Base-by-base conservation (phyloP, 176 grass and related monocot species). In the Oryza officinalis region DNA sequence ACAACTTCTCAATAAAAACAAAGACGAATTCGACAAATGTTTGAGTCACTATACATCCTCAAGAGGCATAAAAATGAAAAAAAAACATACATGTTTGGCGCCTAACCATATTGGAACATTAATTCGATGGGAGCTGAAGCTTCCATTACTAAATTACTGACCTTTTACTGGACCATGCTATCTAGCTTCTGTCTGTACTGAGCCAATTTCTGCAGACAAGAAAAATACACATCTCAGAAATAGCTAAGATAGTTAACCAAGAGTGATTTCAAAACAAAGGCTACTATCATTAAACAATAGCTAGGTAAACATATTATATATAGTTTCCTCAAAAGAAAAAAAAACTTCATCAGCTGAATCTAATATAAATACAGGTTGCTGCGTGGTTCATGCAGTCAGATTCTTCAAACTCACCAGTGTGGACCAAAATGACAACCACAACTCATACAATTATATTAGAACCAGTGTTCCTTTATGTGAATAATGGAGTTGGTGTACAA, bases 121-220 rank as follows among this genome's bases (percentile, higher is more conserved):
- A 1, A 4, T 13, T 54, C 50, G 18, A 54, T 33, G 18, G 18
- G 3, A n/a, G 10, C 17, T 27, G 17, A 44, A 63, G 52, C 17
- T 35, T 20, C 4, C 9, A 65, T 33, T 72, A 40, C 31, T 18
- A 61, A 25, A 27, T 63, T 61, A 81, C 57, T 80, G 31, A 27
- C 60, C 80, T 88, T 87, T 92, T 26, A 88, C 65, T 65, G 35
- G 54, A 83, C 63, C 90, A 93, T 98, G 64, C 85, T 79, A 78
- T 98, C 96, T 67, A 98, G 92, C n/a, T 85, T 98, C 47, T 92
- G 67, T 67, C 96, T 94, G 82, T 98, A 98, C 28, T 86, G 89
- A 86, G 91, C 96, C 87, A 95, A 88, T 27, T 80, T 93, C 96
- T 98, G 87, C 93, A 95, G 49, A 45, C 23, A 67, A 84, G 75